Evolutionary conservation across 73 alveolate species (phyloP).

Genomic region (Paramecium sexaurelia): DNA sequence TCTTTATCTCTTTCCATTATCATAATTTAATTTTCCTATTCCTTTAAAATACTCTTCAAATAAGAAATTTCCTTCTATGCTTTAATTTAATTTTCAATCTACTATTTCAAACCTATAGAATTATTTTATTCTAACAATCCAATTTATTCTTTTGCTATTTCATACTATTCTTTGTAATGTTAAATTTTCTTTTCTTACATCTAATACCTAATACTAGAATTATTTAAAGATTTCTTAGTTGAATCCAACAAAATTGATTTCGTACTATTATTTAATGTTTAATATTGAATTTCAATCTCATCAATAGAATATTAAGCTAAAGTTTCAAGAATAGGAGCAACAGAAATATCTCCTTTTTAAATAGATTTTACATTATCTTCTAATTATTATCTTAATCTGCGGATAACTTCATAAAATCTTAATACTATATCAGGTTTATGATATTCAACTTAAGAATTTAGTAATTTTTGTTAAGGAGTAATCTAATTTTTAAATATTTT

Average conservation of each 20-base stretch:
- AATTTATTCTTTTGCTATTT: background rate
- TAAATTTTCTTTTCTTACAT: background rate
- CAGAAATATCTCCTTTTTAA: background rate
- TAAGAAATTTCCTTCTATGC: background rate
- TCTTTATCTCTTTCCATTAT: background rate
- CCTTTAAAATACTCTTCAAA: background rate
- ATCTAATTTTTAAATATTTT: constrained; percentile 22
- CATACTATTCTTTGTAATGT: background rate
- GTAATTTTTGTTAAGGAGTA: background rate
- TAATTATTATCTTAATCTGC: constrained; percentile 10
- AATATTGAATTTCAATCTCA: constrained; percentile 13
- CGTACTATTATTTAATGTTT: background rate
- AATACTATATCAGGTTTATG: constrained; percentile 5
- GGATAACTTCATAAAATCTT: background rate
- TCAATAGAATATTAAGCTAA: constrained; percentile 19
- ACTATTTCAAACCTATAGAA: background rate
- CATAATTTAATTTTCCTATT: background rate
- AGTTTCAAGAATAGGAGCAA: background rate
- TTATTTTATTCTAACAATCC: background rate
- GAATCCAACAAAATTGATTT: background rate
- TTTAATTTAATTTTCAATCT: background rate
- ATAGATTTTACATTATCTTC: background rate
- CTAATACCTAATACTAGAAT: background rate
- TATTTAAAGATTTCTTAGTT: background rate
- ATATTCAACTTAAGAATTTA: background rate